A percentile compares a stretch with the other conserved stretches of the same genome.
These are phyloP conservation scores for Cyclotella cryptica DNA, from an alignment of 108 stramenopile genomes.

Conservation along the genomic window DNA sequence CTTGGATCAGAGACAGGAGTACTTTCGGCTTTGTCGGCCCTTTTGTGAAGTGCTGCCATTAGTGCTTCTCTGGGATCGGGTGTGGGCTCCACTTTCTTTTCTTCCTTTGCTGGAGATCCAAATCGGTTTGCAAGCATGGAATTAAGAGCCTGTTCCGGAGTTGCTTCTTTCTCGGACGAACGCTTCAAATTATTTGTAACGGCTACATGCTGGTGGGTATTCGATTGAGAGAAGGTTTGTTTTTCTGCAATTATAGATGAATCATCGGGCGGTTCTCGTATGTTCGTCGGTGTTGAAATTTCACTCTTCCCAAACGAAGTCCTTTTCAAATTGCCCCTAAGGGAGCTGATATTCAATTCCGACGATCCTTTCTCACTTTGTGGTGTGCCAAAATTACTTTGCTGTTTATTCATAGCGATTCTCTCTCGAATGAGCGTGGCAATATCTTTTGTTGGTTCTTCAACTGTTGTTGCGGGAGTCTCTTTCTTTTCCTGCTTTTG, in stretches of 20 bases:
- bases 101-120: background rate
- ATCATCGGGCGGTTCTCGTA: background rate
- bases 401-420: slow-evolving; percentile 71
- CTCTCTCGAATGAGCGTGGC: slow-evolving; percentile 68
- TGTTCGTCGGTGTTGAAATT: background rate
- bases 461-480: background rate
- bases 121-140: slow-evolving; percentile 15
- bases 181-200: background rate
- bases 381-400: background rate
- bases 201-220: background rate
- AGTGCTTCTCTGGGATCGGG: background rate
- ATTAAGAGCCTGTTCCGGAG: background rate
- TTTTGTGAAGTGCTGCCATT: background rate
- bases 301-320: background rate
- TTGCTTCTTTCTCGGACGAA: background rate
- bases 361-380: background rate
- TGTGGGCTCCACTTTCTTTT: background rate
- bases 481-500: slow-evolving; percentile 23
- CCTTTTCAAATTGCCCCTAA: slow-evolving; percentile 28
- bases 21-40: slow-evolving; percentile 1
- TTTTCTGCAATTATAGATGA: background rate
- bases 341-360: slow-evolving; percentile 6
- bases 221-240: background rate
- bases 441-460: slow-evolving; percentile 64
- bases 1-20: slow-evolving; percentile 26